Conservation (phyloP, 2,329 filamentous ascomycete species). For the Scedosporium boydii region DNA sequence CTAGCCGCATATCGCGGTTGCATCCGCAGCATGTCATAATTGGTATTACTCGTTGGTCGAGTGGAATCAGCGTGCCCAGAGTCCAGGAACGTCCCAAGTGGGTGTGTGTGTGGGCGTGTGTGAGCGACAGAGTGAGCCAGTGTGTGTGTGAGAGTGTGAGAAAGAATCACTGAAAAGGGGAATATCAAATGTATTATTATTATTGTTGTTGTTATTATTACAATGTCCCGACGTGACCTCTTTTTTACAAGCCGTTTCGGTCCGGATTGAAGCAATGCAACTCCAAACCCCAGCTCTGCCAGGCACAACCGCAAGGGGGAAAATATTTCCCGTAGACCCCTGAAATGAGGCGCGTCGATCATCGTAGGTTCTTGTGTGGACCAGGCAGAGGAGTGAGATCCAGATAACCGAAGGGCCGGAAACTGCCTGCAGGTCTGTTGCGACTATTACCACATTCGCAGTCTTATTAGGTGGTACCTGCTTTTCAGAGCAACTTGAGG, state of each 20-base stretch:
- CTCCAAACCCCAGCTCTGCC: background rate
- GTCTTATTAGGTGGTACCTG: no score
- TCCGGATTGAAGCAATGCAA: background rate
- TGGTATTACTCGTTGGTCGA: no score
- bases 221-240: background rate
- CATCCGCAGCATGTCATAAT: background rate
- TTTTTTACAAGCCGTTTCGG: background rate
- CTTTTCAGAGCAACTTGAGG: background rate
- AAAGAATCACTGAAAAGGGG: no score
- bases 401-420: background rate
- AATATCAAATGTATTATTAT: no score
- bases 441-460: no score
- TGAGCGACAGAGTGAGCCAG: no score
- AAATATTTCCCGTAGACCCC: background rate
- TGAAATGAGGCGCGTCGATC: conserved; percentile 1
- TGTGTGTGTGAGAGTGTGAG: no score
- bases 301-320: background rate
- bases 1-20: background rate
- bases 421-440: background rate
- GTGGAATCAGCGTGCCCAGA: background rate
- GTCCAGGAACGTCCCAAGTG: no score
- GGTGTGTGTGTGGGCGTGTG: no score
- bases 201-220: no score
- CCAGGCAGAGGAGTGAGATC: background rate
- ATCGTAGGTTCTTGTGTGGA: background rate